phyloP scores from a whole-genome alignment of 345 rosid genomes.

The Streptanthus diversifolius region DNA sequence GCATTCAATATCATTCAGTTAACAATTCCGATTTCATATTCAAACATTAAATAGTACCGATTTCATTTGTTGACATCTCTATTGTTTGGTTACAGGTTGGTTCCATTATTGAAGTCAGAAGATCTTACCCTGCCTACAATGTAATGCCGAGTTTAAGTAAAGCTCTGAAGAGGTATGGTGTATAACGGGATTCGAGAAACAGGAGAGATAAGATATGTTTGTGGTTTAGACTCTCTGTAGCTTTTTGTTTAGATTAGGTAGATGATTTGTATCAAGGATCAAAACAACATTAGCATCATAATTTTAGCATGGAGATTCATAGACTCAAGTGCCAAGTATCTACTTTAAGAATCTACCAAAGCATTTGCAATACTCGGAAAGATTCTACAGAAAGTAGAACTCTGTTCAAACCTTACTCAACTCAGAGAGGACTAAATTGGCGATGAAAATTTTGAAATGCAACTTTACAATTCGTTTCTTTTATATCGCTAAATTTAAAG shows the following conservation, averaged over 20 bases:
- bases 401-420: neutral
- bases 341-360: neutral
- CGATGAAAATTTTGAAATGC: neutral
- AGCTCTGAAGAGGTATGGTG: constrained; percentile 80
- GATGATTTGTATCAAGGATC: constrained; percentile 10
- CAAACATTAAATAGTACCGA: too few species aligned
- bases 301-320: neutral
- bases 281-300: constrained; percentile 10
- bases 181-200: constrained; percentile 31
- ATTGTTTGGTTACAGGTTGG: constrained; percentile 59
- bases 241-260: constrained; percentile 22
- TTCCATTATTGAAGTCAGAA: constrained; percentile 88
- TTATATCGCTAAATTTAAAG: too few species aligned
- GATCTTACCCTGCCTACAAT: constrained; percentile 95
- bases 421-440: neutral
- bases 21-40: neutral
- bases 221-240: constrained; percentile 13
- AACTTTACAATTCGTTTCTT: too few species aligned
- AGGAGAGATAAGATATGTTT: neutral
- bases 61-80: neutral
- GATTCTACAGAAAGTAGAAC: neutral
- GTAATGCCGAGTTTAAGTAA: constrained; percentile 96
- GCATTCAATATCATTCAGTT: neutral
- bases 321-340: neutral
- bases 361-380: neutral